A percentile compares a stretch with the other conserved stretches of the same genome.
phyloP scores from a whole-genome alignment of 129 eudicot genomes.

The Apium graveolens region DNA sequence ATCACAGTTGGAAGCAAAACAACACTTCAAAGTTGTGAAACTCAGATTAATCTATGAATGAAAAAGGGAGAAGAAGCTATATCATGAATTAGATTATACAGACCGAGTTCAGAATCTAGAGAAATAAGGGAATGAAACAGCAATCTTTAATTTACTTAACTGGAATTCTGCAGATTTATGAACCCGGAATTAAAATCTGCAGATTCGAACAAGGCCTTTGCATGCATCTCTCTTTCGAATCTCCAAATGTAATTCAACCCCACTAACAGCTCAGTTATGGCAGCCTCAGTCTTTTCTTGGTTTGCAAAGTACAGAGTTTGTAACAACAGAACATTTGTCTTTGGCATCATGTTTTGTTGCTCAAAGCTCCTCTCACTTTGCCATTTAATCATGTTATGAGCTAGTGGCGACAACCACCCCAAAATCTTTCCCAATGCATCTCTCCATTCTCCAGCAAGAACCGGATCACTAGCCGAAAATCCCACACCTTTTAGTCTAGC shows the following conservation, averaged over 20 bases:
- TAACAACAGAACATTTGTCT: constrained; percentile 57
- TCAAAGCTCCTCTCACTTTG: constrained; percentile 95
- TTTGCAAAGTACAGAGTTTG: constrained; percentile 80
- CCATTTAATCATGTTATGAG: constrained; percentile 97
- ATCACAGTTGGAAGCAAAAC: constrained; percentile 39
- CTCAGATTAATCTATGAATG: constrained; percentile 18
- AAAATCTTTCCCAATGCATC: constrained; percentile 75
- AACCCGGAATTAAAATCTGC: constrained; percentile 37
- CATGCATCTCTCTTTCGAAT: constrained; percentile 93
- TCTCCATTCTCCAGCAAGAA: constrained; percentile 82
- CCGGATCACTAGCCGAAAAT: constrained; percentile 69
- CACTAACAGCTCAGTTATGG: constrained; percentile 83
- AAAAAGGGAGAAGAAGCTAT: background rate
- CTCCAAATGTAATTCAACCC: constrained; percentile 97
- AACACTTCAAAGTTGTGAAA: constrained; percentile 41
- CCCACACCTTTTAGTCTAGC: constrained; percentile 70
- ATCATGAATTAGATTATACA: background rate
- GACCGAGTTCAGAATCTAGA: constrained; percentile 10
- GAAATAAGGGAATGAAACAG: background rate
- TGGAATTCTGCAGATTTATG: constrained; percentile 27
- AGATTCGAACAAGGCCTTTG: constrained; percentile 66
- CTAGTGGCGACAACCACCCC: constrained; percentile 86
- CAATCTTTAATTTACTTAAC: constrained; percentile 10
- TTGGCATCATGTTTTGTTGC: constrained; percentile 60
- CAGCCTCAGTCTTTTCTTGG: constrained; percentile 80